phyloP scores from a whole-genome alignment of 257 asterid species.

The Gentiana dahurica region DNA sequence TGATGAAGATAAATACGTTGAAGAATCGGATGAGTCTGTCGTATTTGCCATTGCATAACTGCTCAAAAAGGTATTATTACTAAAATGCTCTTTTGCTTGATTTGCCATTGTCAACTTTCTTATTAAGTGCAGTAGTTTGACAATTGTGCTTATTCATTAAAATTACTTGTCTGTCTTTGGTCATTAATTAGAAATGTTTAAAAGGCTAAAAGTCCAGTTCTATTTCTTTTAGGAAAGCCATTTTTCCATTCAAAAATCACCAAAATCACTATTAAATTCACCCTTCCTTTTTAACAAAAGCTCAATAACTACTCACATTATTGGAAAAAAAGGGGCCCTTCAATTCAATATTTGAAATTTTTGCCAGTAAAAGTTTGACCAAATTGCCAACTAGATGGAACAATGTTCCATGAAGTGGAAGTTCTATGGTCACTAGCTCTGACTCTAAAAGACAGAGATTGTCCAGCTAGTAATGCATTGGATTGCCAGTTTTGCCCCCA shows the following conservation, averaged over 20 bases:
- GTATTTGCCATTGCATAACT: slow-evolving; percentile 1
- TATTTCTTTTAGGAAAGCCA: too few relatives aligned
- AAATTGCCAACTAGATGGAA: slow-evolving; percentile 22
- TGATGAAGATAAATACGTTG: background rate
- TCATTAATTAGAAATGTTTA: too few relatives aligned
- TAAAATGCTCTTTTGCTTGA: background rate
- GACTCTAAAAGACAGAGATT: slow-evolving; percentile 22
- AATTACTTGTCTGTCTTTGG: too few relatives aligned
- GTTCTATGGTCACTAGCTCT: slow-evolving; percentile 20
- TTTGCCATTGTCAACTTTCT: background rate
- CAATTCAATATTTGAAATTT: slow-evolving; percentile 14
- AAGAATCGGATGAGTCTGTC: background rate
- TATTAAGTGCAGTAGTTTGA: too few relatives aligned
- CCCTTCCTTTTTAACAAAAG: too few relatives aligned
- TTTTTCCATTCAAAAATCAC: too few relatives aligned
- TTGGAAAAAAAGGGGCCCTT: too few relatives aligned
- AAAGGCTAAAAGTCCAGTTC: too few relatives aligned
- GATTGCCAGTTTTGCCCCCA: slow-evolving; percentile 33
- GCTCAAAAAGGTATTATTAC: background rate
- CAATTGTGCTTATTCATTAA: too few relatives aligned
- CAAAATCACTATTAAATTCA: too few relatives aligned
- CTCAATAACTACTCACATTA: too few relatives aligned
- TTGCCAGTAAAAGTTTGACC: slow-evolving; percentile 26
- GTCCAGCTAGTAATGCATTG: slow-evolving; percentile 13
- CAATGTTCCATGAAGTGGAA: slow-evolving; percentile 28